Evolutionary conservation across 228 moss, liverwort and hornwort genomes (phyloP).

Genomic region (Sphagnum magellanicum): DNA sequence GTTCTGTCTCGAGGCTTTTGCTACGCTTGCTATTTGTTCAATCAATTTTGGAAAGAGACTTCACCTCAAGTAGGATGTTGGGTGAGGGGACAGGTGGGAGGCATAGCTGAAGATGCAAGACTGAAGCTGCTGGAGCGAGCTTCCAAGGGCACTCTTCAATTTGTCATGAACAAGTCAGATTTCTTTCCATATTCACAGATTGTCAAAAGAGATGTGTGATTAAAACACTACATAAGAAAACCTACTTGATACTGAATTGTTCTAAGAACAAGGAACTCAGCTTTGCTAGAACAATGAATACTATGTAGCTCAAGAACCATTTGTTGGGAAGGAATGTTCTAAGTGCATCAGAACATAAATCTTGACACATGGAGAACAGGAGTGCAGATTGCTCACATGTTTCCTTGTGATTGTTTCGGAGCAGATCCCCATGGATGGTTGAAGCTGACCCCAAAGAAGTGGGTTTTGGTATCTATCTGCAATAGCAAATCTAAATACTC

Average conservation of each 20-base stretch:
- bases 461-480: conserved; percentile 66
- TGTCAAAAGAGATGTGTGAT: background rate
- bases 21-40: background rate
- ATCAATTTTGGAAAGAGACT: background rate
- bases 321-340: background rate
- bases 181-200: no score
- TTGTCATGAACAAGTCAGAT: conserved; percentile 73
- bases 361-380: background rate
- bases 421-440: conserved; percentile 86
- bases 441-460: conserved; percentile 68
- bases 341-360: background rate
- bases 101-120: conserved; percentile 43
- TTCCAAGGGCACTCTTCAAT: conserved; percentile 61
- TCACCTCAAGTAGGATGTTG: no score
- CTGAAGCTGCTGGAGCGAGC: conserved; percentile 61
- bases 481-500: background rate
- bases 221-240: background rate
- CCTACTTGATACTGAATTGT: background rate
- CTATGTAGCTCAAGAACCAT: background rate
- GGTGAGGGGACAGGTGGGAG: conserved; percentile 39
- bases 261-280: background rate
- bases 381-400: no score
- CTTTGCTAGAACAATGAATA: background rate
- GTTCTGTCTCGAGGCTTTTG: background rate
- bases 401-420: conserved; percentile 1